Base-by-base conservation (phyloP, 1,284 basidiomycete species). In the Ustilago bromivora region DNA sequence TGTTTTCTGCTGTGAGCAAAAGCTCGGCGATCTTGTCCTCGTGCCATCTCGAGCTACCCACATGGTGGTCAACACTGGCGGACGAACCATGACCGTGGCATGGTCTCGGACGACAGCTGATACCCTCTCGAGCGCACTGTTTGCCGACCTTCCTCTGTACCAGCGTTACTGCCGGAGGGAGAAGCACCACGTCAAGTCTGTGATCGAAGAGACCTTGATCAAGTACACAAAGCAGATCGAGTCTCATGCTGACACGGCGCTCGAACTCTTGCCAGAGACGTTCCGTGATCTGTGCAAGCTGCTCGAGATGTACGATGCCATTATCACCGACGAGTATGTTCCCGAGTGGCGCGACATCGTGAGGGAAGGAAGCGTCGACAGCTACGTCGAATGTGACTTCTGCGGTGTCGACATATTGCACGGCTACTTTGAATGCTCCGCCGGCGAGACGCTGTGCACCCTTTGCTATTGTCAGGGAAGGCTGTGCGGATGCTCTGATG, bases 301-400 rank as follows among this genome's bases (percentile, higher is more conserved):
- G 0, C 61, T 73, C 8, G 17, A 61, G 57, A 57, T 75, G 38
- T 78, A 75, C 57, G 76, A 78, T 23, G 61, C 65, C 6, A 68
- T 78, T 47, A 34, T 78, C 8, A 34, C 61, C 31, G 76, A 74
- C 57, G 65, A 69, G 47, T 78, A 63, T 40, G 34, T 61, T 6
- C 59, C 71, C 23, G 71, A 71, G 19, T 78, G 76, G 76, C 60
- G 56, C 47, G 43, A 71, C 10, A 58, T 61, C 13, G 6, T n/a
- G 7, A 19, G 63, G 19, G 65, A 56, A 56, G 71, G 71, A 55
- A 59, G 38, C 12, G 5, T 35, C 32, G 65, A 71, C 46, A 67
- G 57, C 62, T 75, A 75, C 52, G 71, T 78, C 38, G 76, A 78
- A 49, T 78, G 76, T 66, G 76, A 78, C 56, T 74, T 78, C 28